These are phyloP conservation scores for Begonia loranthoides DNA, from an alignment of 306 rosid genomes.

Conservation along the genomic window DNA sequence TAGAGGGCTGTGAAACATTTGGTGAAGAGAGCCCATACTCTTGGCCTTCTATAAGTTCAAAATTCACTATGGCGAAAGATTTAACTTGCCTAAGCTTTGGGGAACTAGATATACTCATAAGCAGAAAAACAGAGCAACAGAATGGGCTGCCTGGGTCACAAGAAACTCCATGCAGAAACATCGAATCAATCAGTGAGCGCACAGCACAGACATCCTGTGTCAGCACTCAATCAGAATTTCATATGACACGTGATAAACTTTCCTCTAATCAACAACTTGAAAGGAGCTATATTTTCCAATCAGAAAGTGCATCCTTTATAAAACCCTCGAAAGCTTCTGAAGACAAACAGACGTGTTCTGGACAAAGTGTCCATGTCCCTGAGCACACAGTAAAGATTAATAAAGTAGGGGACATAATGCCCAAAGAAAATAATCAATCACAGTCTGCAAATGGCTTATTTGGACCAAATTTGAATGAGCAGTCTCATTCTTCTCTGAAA, in stretches of 20 bases:
- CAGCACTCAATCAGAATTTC: conserved; percentile 17
- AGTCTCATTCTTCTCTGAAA: conserved; percentile 16
- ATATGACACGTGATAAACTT: conserved; percentile 13
- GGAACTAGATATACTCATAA: conserved; percentile 1
- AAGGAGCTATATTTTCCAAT: conserved; percentile 18
- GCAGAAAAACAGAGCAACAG: conserved; percentile 8
- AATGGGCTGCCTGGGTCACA: conserved; percentile 16
- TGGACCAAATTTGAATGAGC: conserved; percentile 23
- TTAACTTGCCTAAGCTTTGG: conserved; percentile 14
- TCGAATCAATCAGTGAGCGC: conserved; percentile 20
- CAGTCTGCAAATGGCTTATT: conserved; percentile 15
- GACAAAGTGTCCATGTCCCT: conserved; percentile 17
- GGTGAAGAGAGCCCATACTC: conserved; percentile 38
- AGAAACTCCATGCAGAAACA: conserved; percentile 23
- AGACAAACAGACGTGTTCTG: conserved; percentile 14
- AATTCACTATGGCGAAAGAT: conserved; percentile 18
- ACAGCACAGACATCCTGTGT: conserved; percentile 19
- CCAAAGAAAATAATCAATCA: conserved; percentile 17
- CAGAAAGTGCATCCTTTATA: conserved; percentile 16
- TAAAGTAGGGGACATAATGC: conserved; percentile 13
- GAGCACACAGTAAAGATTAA: conserved; percentile 17
- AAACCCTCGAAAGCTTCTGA: conserved; percentile 20
- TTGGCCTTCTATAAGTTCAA: conserved; percentile 30
- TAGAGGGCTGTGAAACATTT: conserved; percentile 26
- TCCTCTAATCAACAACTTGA: conserved; percentile 14